Conservation (phyloP, 306 rosid species). For the Elaeagnus macrophylla region DNA sequence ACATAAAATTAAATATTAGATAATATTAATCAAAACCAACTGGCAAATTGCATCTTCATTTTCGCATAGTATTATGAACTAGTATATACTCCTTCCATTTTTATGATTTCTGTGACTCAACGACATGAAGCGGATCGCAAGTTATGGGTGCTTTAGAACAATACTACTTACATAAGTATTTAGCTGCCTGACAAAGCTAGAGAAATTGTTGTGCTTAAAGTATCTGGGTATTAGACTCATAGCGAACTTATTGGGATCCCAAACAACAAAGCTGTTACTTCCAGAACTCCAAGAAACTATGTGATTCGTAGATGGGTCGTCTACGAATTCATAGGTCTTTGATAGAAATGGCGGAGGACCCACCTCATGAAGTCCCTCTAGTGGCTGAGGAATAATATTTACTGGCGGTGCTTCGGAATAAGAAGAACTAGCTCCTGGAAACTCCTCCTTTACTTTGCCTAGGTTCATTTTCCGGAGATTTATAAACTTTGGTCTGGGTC, state of each 20-base stretch:
- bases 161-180: slow-evolving; percentile 76
- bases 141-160: too few relatives aligned
- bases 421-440: slow-evolving; percentile 23
- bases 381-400: slow-evolving; percentile 38
- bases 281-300: slow-evolving; percentile 76
- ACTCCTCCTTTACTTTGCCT: slow-evolving; percentile 35
- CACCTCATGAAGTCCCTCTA: slow-evolving; percentile 49
- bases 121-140: too few relatives aligned
- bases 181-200: slow-evolving; percentile 91
- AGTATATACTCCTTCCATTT: too few relatives aligned
- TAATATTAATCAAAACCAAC: not conserved
- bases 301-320: slow-evolving; percentile 53
- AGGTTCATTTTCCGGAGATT: slow-evolving; percentile 30
- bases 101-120: too few relatives aligned
- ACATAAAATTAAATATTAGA: too few relatives aligned
- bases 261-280: slow-evolving; percentile 74
- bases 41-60: too few relatives aligned
- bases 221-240: slow-evolving; percentile 58
- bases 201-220: slow-evolving; percentile 92
- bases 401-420: slow-evolving; percentile 1
- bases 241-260: slow-evolving; percentile 72
- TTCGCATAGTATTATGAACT: not conserved
- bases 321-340: slow-evolving; percentile 76
- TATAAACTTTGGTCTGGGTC: slow-evolving; percentile 21
- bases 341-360: slow-evolving; percentile 87